Percentiles rank a stretch among this genome's conserved stretches.
Conservation (phyloP, 352 stramenopile species). For the Blastocystis sp. region DNA sequence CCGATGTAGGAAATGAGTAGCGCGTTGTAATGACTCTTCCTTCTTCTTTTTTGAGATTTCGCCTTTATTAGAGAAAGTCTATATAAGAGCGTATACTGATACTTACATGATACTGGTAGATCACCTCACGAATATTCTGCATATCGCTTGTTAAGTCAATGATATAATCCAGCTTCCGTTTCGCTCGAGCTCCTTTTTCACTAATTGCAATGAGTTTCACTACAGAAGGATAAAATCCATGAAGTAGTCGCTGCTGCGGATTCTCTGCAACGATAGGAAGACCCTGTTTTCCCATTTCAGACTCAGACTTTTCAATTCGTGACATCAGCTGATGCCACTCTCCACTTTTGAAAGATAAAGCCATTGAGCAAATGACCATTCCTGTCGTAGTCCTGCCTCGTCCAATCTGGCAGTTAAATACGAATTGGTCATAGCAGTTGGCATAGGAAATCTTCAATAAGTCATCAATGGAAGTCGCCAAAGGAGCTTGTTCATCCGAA, state of each 20-base stretch:
- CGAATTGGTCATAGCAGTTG: slow-evolving; percentile 34
- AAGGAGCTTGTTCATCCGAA: slow-evolving; percentile 79
- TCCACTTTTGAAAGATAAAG: slow-evolving; percentile 27
- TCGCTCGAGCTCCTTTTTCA: background rate
- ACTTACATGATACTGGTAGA: slow-evolving; percentile 57
- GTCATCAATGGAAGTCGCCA: slow-evolving; percentile 81
- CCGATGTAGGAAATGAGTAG: slow-evolving; percentile 37
- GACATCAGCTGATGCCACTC: slow-evolving; percentile 27
- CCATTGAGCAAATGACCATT: slow-evolving; percentile 79
- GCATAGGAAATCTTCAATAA: slow-evolving; percentile 68
- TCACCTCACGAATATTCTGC: slow-evolving; percentile 56
- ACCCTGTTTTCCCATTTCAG: background rate
- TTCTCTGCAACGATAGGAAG: background rate
- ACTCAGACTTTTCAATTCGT: background rate
- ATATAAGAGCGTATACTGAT: background rate
- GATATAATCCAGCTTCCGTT: slow-evolving; percentile 48
- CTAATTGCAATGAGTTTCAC: slow-evolving; percentile 12
- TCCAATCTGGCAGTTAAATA: slow-evolving; percentile 84
- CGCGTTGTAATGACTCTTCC: background rate
- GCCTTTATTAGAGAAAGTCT: background rate
- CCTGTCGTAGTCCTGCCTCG: slow-evolving; percentile 77
- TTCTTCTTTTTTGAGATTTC: slow-evolving; percentile 43
- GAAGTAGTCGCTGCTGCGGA: background rate
- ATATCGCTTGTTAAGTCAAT: slow-evolving; percentile 43
- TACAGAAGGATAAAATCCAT: slow-evolving; percentile 20